Evolutionary conservation across 2,329 filamentous ascomycete species (phyloP), one percentile per base, ranked within the genome.

Genomic region (Fusarium tupiense): DNA sequence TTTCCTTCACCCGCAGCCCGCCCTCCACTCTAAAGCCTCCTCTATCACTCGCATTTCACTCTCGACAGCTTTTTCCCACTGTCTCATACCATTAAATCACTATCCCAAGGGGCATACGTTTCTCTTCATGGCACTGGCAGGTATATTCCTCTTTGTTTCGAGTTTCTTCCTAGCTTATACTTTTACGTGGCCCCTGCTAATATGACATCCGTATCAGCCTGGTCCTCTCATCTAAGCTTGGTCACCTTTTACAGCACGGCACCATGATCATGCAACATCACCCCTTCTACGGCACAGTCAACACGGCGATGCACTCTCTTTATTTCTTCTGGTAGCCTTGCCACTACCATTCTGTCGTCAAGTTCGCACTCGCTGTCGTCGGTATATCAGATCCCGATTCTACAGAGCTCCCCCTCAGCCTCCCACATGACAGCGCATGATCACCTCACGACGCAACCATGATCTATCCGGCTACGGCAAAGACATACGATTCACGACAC

Each of bases 391-490:
- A 37, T 57, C n/a, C 47, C 59, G 40, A 58, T 50, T n/a, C 61
- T 16, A 35, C 29, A 71, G 60, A 74, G 71, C 71, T 74, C 43
- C 63, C 67, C 63, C 71, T 74, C 71, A 72, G 71, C 66, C 64
- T 64, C 52, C 67, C 50, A 44, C 46, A 68, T 60, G 59, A 40
- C 56, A 50, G 31, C 71, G 60, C 71, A 71, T 74, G 65, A 64
- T 53, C 71, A 59, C 44, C 44, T 68, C 38, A 71, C 57, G 35
- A 61, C 26, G 22, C 22, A 31, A 59, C 46, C 40, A 35, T 65
- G 22, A 54, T 29, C 41, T 54, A 56, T 24, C 46, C 29, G 24
- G 11, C 43, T 24, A 61, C 26, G 17, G 44, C 41, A 44, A 69
- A 54, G 29, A 31, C 52, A 46, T 26, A 24, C 40, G 29, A 31